Percentiles rank a stretch among this genome's conserved stretches.
Evolutionary conservation across 352 stramenopile genomes (phyloP).

Genomic region (Phytopythium helicoides): DNA sequence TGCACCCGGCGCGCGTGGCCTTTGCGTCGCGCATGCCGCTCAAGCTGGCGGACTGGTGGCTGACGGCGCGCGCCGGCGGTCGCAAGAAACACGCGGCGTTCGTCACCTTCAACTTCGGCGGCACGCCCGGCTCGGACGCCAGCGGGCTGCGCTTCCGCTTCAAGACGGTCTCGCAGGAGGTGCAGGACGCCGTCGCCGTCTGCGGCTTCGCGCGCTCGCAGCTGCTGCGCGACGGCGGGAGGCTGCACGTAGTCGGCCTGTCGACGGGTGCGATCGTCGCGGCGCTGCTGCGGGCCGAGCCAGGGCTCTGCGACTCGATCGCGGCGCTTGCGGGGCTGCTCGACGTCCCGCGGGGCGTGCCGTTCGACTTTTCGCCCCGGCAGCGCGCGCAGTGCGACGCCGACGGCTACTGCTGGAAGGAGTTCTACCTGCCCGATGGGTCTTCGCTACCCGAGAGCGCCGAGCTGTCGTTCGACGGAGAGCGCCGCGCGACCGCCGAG

Average conservation of each 20-base stretch:
- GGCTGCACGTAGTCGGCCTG: conserved; percentile 62
- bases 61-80: conserved; percentile 20
- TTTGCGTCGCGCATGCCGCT: conserved; percentile 56
- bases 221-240: conserved; percentile 22
- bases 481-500: conserved; percentile 10
- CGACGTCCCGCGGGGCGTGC: conserved; percentile 42
- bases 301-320: conserved; percentile 43
- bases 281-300: conserved; percentile 42
- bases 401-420: conserved; percentile 58
- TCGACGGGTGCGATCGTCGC: conserved; percentile 74
- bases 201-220: conserved; percentile 36
- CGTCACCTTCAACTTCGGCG: conserved; percentile 69
- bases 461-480: conserved; percentile 41
- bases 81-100: conserved; percentile 18
- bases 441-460: conserved; percentile 35
- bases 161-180: conserved; percentile 58
- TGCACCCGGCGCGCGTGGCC: conserved; percentile 48
- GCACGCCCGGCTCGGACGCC: conserved; percentile 55
- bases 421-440: conserved; percentile 59
- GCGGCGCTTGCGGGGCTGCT: conserved; percentile 56
- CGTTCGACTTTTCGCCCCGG: conserved; percentile 51
- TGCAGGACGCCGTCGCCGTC: conserved; percentile 51
- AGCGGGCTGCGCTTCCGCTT: conserved; percentile 34
- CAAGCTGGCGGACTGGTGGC: conserved; percentile 56
- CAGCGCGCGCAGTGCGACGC: conserved; percentile 42